phyloP scores from a whole-genome alignment of 768 basidiomycete species.

The Rhodotorula paludigena region DNA sequence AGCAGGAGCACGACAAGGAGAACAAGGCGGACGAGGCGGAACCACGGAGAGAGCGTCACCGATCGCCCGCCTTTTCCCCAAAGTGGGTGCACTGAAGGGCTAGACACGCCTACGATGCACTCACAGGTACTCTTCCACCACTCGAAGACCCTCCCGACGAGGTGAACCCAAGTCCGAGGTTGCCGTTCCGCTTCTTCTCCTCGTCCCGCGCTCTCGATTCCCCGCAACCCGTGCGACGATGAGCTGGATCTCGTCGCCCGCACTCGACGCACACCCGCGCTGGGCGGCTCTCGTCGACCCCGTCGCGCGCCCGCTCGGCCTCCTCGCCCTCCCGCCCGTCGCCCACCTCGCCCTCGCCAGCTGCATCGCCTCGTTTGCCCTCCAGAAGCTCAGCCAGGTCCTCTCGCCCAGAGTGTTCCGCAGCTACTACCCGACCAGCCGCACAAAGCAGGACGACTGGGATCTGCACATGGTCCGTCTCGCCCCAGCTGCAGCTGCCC shows the following conservation, averaged over 20 bases:
- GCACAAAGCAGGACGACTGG: conserved; percentile 34
- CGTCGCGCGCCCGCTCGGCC: conserved; percentile 3
- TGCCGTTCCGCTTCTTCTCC: no score
- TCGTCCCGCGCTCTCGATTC: no score
- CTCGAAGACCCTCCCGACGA: no score
- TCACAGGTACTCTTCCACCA: no score
- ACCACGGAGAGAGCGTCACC: neutral
- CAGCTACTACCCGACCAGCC: conserved; percentile 21
- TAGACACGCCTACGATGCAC: no score
- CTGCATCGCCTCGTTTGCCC: conserved; percentile 24
- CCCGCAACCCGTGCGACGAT: neutral
- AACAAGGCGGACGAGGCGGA: neutral
- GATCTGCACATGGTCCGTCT: conserved; percentile 33
- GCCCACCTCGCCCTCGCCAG: conserved; percentile 25
- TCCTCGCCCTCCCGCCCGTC: conserved; percentile 13
- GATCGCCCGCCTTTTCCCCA: neutral
- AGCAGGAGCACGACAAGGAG: neutral
- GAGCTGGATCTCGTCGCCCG: conserved; percentile 16
- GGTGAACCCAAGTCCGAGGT: no score
- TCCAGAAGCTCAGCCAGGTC: conserved; percentile 14
- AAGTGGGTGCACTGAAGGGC: neutral
- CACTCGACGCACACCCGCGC: neutral
- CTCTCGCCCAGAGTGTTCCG: conserved; percentile 13
- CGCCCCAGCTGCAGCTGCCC: neutral
- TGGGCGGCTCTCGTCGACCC: conserved; percentile 2